Percentiles rank a stretch among this genome's conserved stretches.
These are phyloP conservation scores for Pholiota adiposa DNA, from an alignment of 1,284 basidiomycete genomes.

Conservation along the genomic window DNA sequence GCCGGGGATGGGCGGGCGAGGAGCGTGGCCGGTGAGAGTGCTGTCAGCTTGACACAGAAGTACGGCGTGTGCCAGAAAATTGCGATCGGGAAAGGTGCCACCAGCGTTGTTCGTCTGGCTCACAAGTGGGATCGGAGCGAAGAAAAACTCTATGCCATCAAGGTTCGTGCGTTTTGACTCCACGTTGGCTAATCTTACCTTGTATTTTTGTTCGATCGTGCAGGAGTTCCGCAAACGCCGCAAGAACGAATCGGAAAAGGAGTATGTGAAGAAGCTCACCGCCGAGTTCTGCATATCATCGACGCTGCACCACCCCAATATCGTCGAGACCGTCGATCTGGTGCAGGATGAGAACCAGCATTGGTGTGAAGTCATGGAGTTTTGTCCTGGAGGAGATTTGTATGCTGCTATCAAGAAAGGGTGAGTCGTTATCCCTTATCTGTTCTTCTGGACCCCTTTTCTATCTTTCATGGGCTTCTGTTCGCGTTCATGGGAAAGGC, in stretches of 20 bases:
- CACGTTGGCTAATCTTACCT: background rate
- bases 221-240: slow-evolving; percentile 97
- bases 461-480: background rate
- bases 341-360: slow-evolving; percentile 96
- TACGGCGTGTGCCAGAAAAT: slow-evolving; percentile 98
- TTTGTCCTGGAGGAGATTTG: slow-evolving; percentile 95
- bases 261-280: slow-evolving; percentile 99
- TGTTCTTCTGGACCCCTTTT: background rate
- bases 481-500: slow-evolving; percentile 1
- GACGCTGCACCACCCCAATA: slow-evolving; percentile 93
- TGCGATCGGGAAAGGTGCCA: slow-evolving; percentile 97
- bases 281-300: slow-evolving; percentile 99
- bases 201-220: background rate
- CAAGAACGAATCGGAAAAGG: slow-evolving; percentile 98
- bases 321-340: slow-evolving; percentile 98
- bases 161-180: slow-evolving; percentile 63
- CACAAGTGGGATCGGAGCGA: slow-evolving; percentile 98
- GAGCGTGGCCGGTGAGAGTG: slow-evolving; percentile 65
- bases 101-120: slow-evolving; percentile 93
- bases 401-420: slow-evolving; percentile 99
- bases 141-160: slow-evolving; percentile 99
- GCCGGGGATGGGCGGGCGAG: slow-evolving; percentile 45
- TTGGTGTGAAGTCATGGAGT: slow-evolving; percentile 99
- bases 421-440: slow-evolving; percentile 35
- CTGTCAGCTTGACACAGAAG: slow-evolving; percentile 80